These are phyloP conservation scores for Ogataea pini DNA, from an alignment of 805 yeast species.

Conservation along the genomic window DNA sequence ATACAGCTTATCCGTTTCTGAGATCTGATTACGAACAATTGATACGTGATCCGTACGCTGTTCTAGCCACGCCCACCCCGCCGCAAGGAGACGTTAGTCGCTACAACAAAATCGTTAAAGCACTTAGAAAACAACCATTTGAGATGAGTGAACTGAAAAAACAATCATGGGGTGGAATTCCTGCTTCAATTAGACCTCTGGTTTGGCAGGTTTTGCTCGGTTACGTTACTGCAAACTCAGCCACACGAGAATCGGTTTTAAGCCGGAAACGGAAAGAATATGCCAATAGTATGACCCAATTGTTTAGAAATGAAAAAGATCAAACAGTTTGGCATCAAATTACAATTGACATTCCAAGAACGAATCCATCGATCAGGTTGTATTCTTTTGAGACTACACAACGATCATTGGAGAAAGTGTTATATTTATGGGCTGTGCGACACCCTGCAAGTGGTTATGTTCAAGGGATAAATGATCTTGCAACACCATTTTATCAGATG, in stretches of 20 bases:
- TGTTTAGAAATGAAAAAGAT: slow-evolving; percentile 60
- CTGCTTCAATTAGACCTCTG: slow-evolving; percentile 73
- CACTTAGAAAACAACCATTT: slow-evolving; percentile 56
- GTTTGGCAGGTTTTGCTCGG: slow-evolving; percentile 92
- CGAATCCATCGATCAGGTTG: slow-evolving; percentile 80
- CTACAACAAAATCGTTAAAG: slow-evolving; percentile 63
- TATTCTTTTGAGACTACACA: slow-evolving; percentile 74
- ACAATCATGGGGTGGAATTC: slow-evolving; percentile 94
- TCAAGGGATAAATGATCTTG: slow-evolving; percentile 94
- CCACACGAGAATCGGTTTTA: slow-evolving; percentile 68
- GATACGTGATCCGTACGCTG: slow-evolving; percentile 44
- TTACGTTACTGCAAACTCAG: slow-evolving; percentile 82
- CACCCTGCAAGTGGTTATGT: slow-evolving; percentile 98
- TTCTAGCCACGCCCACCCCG: slow-evolving; percentile 31
- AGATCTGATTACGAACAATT: slow-evolving; percentile 38
- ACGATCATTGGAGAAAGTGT: slow-evolving; percentile 71
- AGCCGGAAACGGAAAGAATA: slow-evolving; percentile 86
- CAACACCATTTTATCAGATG: slow-evolving; percentile 89
- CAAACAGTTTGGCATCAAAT: slow-evolving; percentile 93
- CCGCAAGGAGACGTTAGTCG: slow-evolving; percentile 48
- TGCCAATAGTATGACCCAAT: slow-evolving; percentile 67
- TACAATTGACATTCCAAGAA: slow-evolving; percentile 90
- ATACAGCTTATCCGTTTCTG: slow-evolving; percentile 25
- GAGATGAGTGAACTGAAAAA: slow-evolving; percentile 71
- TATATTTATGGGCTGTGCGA: slow-evolving; percentile 92